Conservation (phyloP, 176 grass and related monocot genomes). For the Hordeum vulgare region MorexV3_pseudomolecules_assembly NC_058521.1:20698812-20699311, state of each 20-base stretch:
- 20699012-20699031: not conserved
- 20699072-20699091: not conserved
- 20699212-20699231: not conserved
- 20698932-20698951: not conserved
- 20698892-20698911: not conserved
- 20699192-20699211: not conserved
- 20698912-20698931: not conserved
- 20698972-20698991: not conserved
- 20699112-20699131: constrained; percentile 88
- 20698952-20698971: not conserved
- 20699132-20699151: constrained; percentile 88
- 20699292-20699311: not conserved
- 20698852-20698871: not conserved
- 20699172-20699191: constrained; percentile 55
- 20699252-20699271: not conserved
- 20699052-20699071: not conserved
- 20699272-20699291: not conserved
- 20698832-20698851: not conserved
- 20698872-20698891: not conserved
- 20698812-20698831: not conserved
- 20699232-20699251: not conserved
- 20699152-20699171: constrained; percentile 77
- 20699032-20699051: not conserved
- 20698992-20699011: not conserved
- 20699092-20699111: constrained; percentile 73